Evolutionary conservation across 306 rosid genomes (phyloP).

Genomic region (Vicia faba): DNA sequence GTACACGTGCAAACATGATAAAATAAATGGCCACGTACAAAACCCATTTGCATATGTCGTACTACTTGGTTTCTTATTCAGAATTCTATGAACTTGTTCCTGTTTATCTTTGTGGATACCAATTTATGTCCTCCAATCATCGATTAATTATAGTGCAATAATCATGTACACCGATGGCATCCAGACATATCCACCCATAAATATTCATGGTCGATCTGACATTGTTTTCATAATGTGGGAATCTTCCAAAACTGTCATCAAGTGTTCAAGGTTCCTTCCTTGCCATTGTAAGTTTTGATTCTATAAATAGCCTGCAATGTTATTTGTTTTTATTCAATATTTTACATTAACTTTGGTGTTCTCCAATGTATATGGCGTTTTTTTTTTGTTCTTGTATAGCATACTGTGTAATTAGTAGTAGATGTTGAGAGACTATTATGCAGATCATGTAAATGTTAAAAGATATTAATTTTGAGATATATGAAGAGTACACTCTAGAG

Average conservation of each 20-base stretch:
- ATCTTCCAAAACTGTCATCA: slow-evolving; percentile 11
- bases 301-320: neutral
- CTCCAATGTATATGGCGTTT: too few species aligned
- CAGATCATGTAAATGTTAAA: too few species aligned
- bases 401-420: too few species aligned
- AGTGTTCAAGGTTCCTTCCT: neutral
- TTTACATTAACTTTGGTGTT: too few species aligned
- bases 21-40: slow-evolving; percentile 30
- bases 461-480: too few species aligned
- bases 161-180: slow-evolving; percentile 36
- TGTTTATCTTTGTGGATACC: slow-evolving; percentile 32
- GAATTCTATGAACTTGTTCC: slow-evolving; percentile 45
- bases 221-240: slow-evolving; percentile 26
- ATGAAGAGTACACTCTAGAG: too few species aligned
- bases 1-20: slow-evolving; percentile 38
- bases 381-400: too few species aligned
- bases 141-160: slow-evolving; percentile 12
- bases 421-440: too few species aligned
- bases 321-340: too few species aligned
- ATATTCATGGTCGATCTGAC: slow-evolving; percentile 8
- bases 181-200: slow-evolving; percentile 24
- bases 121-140: slow-evolving; percentile 1
- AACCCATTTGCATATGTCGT: slow-evolving; percentile 31
- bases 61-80: slow-evolving; percentile 40
- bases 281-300: slow-evolving; percentile 17